Base-by-base conservation (phyloP, 495 filamentous ascomycete genomes). In the Penicillium coprophilum region DNA sequence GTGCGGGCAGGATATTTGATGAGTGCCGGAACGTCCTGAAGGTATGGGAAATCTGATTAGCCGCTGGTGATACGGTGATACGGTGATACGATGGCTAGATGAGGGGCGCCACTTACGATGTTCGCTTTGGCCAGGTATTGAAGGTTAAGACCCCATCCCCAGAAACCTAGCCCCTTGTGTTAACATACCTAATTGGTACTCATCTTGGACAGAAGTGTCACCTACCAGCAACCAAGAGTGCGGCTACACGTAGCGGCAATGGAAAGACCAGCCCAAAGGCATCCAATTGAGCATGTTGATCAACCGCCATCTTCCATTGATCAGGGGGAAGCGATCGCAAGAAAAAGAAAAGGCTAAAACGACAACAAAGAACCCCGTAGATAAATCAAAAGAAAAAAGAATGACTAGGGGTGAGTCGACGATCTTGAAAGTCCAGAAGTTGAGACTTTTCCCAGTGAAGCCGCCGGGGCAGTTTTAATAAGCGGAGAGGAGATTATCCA, bases 61-160 rank as follows among this genome's bases (percentile, higher is more conserved):
- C 19, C 39, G 47, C 19, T 17, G 32, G 19, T 41, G 12, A 43
- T 45, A 13, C 6, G 20, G 46, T 27, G 39, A n/a, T n/a, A n/a
- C 20, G 32, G 19, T 41, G 12, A 43, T 45, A 13, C 6, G 20
- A 48, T 27, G 39, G 15, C 17, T 17, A 44, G 17, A 20, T 41
- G 28, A 53, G 47, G 55, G 28, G 58, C 50, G 47, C 45, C 55
- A 70, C 81, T 55, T 69, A 87, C 87, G 74, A 96, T 92, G 65
- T 85, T 85, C 58, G 82, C 72, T 52, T 84, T 70, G 61, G 82
- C 77, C 36, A 96, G 82, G 71, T 87, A 92, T 49, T 96, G 90
- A 20, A 96, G 82, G 74, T 94, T 96, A 54, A 87, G 62, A 49
- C 85, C 91, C 91, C 91, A 96, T 62, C 87, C 90, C 92, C 92